These are phyloP conservation scores for Cyphellophora europaea DNA, from an alignment of 2,329 filamentous ascomycete species.

Conservation along the genomic window DNA sequence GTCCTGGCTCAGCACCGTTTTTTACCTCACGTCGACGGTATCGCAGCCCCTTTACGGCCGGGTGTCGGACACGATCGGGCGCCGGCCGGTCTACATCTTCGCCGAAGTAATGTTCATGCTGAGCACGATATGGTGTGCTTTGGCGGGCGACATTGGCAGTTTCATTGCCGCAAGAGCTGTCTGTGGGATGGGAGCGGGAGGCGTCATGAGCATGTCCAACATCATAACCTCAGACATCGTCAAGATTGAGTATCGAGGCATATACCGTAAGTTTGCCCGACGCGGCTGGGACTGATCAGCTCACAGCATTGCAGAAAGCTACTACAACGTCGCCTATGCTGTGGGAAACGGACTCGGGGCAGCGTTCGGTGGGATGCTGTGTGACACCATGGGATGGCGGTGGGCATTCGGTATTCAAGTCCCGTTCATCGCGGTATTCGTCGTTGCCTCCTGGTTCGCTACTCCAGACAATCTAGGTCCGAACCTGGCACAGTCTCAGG, in stretches of 20 bases:
- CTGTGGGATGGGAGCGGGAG: conserved; percentile 65
- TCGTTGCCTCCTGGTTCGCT: conserved; percentile 27
- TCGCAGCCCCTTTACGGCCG: conserved; percentile 58
- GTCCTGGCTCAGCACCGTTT: conserved; percentile 49
- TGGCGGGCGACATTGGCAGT: conserved; percentile 57
- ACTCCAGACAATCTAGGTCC: conserved; percentile 39
- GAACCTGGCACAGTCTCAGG: conserved; percentile 37
- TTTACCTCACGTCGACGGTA: conserved; percentile 56
- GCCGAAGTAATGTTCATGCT: conserved; percentile 53
- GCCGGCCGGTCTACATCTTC: conserved; percentile 50
- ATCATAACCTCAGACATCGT: conserved; percentile 68
- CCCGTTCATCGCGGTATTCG: conserved; percentile 39
- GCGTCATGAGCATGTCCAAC: conserved; percentile 57
- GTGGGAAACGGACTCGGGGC: conserved; percentile 42
- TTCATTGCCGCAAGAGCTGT: conserved; percentile 63
- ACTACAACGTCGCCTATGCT: conserved; percentile 56
- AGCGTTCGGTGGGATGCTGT: conserved; percentile 60
- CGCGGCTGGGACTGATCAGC: background rate
- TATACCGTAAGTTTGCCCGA: conserved; percentile 59
- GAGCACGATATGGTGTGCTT: conserved; percentile 60
- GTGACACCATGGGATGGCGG: conserved; percentile 62
- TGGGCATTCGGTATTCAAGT: conserved; percentile 61
- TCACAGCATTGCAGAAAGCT: conserved; percentile 29
- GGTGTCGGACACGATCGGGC: conserved; percentile 51
- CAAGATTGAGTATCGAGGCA: conserved; percentile 61